phyloP scores from a whole-genome alignment of 176 grass and related monocot genomes.

The Luzula sylvatica region DNA sequence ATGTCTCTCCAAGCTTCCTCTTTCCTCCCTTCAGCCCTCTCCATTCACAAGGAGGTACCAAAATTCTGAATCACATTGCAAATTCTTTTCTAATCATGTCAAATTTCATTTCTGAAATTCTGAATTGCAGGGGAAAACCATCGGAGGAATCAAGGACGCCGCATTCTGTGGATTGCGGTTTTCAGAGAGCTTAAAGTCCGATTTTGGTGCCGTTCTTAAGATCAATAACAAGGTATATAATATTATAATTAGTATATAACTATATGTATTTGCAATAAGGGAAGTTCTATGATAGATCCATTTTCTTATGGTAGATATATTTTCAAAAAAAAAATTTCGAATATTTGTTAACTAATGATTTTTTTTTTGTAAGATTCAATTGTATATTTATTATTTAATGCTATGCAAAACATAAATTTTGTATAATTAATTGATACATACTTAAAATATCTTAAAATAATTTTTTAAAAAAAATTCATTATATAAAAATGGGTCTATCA shows the following conservation, averaged over 20 bases:
- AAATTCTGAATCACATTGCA: too few relatives aligned
- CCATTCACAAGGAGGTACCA: conserved; percentile 62
- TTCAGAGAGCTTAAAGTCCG: conserved; percentile 39
- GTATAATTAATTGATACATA: too few relatives aligned
- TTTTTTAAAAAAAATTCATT: too few relatives aligned
- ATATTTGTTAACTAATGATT: too few relatives aligned
- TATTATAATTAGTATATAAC: not conserved
- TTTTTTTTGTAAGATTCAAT: too few relatives aligned
- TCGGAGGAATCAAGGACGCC: conserved; percentile 46
- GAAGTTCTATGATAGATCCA: too few relatives aligned
- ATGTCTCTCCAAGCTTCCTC: conserved; percentile 82
- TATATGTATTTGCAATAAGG: not conserved
- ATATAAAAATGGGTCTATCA: too few relatives aligned
- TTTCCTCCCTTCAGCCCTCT: conserved; percentile 68
- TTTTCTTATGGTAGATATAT: too few relatives aligned
- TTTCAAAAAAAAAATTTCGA: too few relatives aligned
- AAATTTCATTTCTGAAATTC: not conserved
- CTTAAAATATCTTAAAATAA: too few relatives aligned
- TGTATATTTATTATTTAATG: too few relatives aligned
- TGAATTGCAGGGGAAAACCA: conserved; percentile 5
- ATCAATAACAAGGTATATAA: conserved; percentile 54
- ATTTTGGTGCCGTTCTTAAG: conserved; percentile 29
- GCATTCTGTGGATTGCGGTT: conserved; percentile 48
- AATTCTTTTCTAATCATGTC: conserved; percentile 1
- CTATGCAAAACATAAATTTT: too few relatives aligned